Conservation (phyloP, 2,329 filamentous ascomycete species). For the Fusarium sp. region DNA sequence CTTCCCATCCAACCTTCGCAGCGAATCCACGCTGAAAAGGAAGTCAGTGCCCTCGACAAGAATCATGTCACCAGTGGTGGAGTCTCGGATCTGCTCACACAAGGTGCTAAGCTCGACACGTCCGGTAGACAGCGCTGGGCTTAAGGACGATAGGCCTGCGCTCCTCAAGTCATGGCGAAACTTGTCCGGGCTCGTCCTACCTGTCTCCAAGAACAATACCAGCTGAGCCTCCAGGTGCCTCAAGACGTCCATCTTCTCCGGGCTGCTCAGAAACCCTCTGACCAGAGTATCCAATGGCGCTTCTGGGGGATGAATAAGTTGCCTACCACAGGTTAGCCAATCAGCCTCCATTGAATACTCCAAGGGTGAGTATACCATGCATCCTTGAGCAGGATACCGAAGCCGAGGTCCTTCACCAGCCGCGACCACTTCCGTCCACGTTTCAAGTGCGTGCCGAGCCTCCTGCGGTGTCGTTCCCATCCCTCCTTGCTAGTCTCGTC, state of each 20-base stretch:
- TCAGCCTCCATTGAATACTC: neutral
- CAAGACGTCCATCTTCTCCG: neutral
- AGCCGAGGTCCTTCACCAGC: neutral
- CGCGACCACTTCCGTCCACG: slow-evolving; percentile 14
- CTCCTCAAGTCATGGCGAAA: neutral
- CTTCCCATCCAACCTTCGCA: neutral
- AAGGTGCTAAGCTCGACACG: neutral
- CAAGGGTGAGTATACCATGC: neutral
- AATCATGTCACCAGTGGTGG: neutral
- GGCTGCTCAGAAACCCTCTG: neutral
- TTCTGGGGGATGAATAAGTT: neutral
- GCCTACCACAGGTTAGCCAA: neutral
- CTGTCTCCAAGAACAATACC: neutral
- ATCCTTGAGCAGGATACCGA: neutral
- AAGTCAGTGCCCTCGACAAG: neutral
- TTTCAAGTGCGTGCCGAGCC: slow-evolving; percentile 1
- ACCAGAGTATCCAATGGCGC: neutral
- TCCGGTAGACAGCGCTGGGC: neutral
- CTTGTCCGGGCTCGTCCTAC: neutral
- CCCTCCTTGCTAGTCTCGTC: neutral
- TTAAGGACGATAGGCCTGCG: neutral
- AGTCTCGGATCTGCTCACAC: neutral
- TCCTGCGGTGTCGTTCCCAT: slow-evolving; percentile 3
- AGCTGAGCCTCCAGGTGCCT: neutral
- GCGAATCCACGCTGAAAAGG: neutral